Conservation (phyloP, 116 monocot genomes). For the Dioscorea cayenensis region DNA sequence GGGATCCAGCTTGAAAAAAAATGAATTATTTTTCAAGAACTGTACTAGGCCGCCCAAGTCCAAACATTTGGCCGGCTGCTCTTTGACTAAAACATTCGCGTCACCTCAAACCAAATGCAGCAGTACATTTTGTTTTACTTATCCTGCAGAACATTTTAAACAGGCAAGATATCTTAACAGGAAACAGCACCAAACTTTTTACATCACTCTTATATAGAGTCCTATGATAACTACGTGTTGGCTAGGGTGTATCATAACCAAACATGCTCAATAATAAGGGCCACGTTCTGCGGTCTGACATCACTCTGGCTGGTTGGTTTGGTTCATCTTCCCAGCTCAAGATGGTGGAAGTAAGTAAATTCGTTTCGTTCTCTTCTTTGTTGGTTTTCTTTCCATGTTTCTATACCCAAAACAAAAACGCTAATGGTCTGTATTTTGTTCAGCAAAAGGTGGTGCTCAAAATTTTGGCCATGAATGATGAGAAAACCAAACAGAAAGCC, state of each 20-base stretch:
- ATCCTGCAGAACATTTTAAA: neutral
- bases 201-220: no score
- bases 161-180: neutral
- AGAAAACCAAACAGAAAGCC: conserved; percentile 65
- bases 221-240: no score
- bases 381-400: neutral
- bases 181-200: no score
- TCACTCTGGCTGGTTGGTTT: no score
- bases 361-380: neutral
- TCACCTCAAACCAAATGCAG: neutral
- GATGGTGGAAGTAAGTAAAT: no score
- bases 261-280: no score
- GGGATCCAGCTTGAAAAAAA: no score
- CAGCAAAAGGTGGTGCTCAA: conserved; percentile 61
- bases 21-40: no score
- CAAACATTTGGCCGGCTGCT: neutral
- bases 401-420: neutral
- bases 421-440: neutral
- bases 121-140: neutral
- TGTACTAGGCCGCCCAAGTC: no score
- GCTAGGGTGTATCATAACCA: no score
- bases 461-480: conserved; percentile 58
- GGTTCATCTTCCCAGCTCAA: no score
- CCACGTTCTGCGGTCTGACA: no score
- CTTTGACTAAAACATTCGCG: neutral